Base-by-base conservation (phyloP, 192 early-diverging fungal species). In the Martensiomyces pterosporus region DNA sequence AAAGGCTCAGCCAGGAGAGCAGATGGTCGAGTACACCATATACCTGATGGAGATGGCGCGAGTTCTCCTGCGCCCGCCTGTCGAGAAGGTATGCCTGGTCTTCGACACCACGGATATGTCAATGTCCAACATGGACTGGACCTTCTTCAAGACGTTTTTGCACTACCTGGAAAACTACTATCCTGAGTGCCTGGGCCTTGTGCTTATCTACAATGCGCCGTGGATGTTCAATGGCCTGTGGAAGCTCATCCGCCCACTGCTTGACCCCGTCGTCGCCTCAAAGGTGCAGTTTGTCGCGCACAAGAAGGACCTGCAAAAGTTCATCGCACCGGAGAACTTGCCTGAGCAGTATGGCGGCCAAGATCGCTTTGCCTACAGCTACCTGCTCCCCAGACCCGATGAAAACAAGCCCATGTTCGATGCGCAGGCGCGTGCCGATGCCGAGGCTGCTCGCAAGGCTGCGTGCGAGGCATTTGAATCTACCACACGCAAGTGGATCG, bases 221-320 rank as follows among this genome's bases (percentile, higher is more conserved):
- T 94, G 90, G 85, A 76, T 95, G 26, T 95, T 95, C 60, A 75
- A 81, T 48, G 82, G 82, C 39, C 51, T 90, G 41, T 96, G 93
- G 93, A 80, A 79, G 37, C 55, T 93, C 35, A 85, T 94, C 49
- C 70, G 81, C 36, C 86, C 88, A 24, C 65, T 91, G 52, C 74
- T 96, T 9, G 93, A 96, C 55, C 90, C 93, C 21, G 88, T 93
- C 13, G 93, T 96, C 1, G 91, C 82, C 23, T 73, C 77, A 33
- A 96, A 96, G 61, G 83, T 96, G 52, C 60, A 79, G 19, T 94
- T 96, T 52, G 80, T 83, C 6, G 77, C 80, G 4, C 63, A 51
- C 19, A 32, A 78, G 13, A 77, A 85, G 16, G 82, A 90, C 12
- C 47, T 92, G 15, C 58, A 59, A 9, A 55, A 81, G 22, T 84